These are phyloP conservation scores for Alloascoidea africana DNA, from an alignment of 805 yeast species.

Conservation along the genomic window DNA sequence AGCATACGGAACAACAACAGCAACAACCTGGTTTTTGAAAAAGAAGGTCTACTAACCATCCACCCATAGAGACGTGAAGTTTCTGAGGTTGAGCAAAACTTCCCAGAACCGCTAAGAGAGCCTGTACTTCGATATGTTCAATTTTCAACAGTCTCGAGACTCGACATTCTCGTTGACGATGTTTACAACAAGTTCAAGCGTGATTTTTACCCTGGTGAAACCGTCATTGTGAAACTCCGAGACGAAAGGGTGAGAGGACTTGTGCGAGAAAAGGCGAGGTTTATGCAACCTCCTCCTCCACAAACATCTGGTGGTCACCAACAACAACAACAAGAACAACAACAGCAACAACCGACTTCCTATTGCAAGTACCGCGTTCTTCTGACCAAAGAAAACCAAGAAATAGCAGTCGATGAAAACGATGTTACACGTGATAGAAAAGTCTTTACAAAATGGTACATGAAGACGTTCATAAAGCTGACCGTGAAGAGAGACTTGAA, in stretches of 20 bases:
- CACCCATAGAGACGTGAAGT: constrained; percentile 5
- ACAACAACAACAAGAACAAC: constrained; percentile 15
- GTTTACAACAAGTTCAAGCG: constrained; percentile 63
- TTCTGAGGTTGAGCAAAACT: constrained; percentile 52
- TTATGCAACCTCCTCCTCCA: constrained; percentile 28
- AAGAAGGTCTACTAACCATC: not conserved
- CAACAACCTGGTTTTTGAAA: not conserved
- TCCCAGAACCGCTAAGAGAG: constrained; percentile 85
- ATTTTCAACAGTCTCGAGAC: constrained; percentile 64
- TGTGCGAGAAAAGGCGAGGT: constrained; percentile 77
- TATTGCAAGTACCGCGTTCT: constrained; percentile 10
- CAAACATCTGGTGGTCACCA: not conserved
- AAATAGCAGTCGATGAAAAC: constrained; percentile 55
- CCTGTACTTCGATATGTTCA: constrained; percentile 82
- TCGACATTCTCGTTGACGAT: constrained; percentile 79
- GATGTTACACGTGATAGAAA: constrained; percentile 74
- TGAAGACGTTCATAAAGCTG: constrained; percentile 77
- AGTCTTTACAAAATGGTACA: constrained; percentile 77
- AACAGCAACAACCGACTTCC: no score
- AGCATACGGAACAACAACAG: constrained; percentile 3
- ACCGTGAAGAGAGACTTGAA: constrained; percentile 64
- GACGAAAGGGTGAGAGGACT: constrained; percentile 36
- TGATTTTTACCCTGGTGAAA: constrained; percentile 88
- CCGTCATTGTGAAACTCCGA: constrained; percentile 40
- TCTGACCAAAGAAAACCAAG: constrained; percentile 24